These are phyloP conservation scores for Suillus subluteus DNA, from an alignment of 768 basidiomycete genomes.

Conservation along the genomic window DNA sequence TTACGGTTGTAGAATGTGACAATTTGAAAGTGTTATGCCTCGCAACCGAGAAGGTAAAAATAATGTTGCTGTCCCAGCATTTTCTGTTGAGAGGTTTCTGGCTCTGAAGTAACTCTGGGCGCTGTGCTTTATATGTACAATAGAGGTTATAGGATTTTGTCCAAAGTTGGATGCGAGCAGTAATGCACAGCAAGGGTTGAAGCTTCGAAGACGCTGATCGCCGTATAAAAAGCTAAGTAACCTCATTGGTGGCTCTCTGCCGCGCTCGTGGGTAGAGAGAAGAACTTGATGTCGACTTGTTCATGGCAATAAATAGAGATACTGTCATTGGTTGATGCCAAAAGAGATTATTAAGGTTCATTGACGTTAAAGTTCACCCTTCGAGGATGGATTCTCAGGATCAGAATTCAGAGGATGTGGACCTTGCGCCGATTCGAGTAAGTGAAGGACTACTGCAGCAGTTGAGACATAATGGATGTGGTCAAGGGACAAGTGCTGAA, in stretches of 20 bases:
- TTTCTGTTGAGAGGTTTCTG: not conserved
- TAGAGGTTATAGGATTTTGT: not conserved
- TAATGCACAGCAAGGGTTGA: conserved; percentile 12
- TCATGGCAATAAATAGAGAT: not conserved
- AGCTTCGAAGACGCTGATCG: conserved; percentile 8
- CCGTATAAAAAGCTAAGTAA: conserved; percentile 1
- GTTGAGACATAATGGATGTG: not conserved
- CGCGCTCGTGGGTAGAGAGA: not conserved
- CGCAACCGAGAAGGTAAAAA: conserved; percentile 2
- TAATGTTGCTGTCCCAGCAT: not conserved
- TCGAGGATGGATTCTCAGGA: conserved; percentile 1
- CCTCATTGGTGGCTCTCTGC: not conserved
- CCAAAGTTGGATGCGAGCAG: conserved; percentile 6
- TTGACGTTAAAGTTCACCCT: not conserved
- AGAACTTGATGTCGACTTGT: not conserved
- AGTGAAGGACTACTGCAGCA: not conserved
- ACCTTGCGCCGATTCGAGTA: not conserved
- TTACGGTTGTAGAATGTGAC: not conserved
- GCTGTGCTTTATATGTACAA: not conserved
- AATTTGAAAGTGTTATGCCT: not conserved
- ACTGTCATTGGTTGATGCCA: not conserved
- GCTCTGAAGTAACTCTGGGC: too few species aligned
- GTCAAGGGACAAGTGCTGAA: not conserved
- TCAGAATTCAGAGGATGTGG: not conserved
- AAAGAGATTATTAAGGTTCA: not conserved